phyloP scores from a whole-genome alignment of 352 stramenopile species.

The Phytophthora crassamura region DNA sequence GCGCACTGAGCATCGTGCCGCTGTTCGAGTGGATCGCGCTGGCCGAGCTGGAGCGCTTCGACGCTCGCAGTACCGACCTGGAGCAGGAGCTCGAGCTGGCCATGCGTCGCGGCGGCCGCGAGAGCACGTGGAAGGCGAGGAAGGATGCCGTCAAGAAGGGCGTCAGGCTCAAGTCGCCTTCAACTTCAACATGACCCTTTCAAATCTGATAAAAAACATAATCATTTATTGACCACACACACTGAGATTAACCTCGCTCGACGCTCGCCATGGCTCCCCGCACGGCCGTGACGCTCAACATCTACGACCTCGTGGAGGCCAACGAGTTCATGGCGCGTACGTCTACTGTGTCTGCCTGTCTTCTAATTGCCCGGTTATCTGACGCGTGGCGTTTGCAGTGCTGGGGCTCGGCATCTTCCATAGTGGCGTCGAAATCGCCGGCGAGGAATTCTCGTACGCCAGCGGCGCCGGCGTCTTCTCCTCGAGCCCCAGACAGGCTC shows the following conservation, averaged over 20 bases:
- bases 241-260: conserved; percentile 7
- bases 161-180: conserved; percentile 18
- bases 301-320: conserved; percentile 93
- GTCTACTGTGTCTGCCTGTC: conserved; percentile 6
- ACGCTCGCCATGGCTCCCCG: conserved; percentile 51
- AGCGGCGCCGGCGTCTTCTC: conserved; percentile 92
- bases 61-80: conserved; percentile 61
- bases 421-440: conserved; percentile 92
- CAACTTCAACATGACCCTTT: not conserved
- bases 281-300: conserved; percentile 87
- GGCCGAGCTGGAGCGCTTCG: conserved; percentile 75
- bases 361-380: not conserved
- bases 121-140: conserved; percentile 73
- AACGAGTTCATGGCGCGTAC: conserved; percentile 91
- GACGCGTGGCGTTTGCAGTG: conserved; percentile 22
- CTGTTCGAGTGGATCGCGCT: conserved; percentile 83
- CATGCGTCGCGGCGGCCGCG: conserved; percentile 33
- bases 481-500: conserved; percentile 63
- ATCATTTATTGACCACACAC: not conserved
- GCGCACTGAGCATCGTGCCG: conserved; percentile 69
- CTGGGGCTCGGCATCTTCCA: conserved; percentile 93
- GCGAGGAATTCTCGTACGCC: conserved; percentile 94
- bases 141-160: conserved; percentile 73
- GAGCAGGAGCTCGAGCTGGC: conserved; percentile 71
- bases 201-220: too few relatives aligned